phyloP scores from a whole-genome alignment of 169 alveolate genomes.

The Cryptosporidium muris region DNA sequence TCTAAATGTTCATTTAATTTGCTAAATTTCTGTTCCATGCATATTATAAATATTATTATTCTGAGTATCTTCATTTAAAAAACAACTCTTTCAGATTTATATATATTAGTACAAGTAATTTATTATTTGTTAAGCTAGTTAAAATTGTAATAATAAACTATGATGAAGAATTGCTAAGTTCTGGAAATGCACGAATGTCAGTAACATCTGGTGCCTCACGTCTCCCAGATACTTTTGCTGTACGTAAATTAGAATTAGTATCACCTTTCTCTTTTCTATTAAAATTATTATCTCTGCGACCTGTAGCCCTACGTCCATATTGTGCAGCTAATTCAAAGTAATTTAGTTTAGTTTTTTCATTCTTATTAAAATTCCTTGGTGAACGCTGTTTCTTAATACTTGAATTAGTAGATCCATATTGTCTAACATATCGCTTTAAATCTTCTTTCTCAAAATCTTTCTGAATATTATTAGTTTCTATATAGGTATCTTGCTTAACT shows the following conservation, averaged over 20 bases:
- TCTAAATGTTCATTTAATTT: too few species aligned
- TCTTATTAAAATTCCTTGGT: conserved; percentile 1
- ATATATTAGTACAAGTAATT: neutral
- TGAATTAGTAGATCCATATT: neutral
- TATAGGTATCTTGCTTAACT: neutral
- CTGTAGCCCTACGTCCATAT: conserved; percentile 18
- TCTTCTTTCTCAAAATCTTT: conserved; percentile 62
- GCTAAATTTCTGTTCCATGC: neutral
- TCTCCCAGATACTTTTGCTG: conserved; percentile 12
- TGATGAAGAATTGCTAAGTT: conserved; percentile 3
- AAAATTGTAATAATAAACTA: too few species aligned
- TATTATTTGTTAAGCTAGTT: neutral
- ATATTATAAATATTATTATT: neutral
- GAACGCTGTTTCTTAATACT: conserved; percentile 22
- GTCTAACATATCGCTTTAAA: conserved; percentile 29
- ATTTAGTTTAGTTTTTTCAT: conserved; percentile 27
- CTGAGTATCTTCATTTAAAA: neutral
- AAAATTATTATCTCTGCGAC: conserved; percentile 1
- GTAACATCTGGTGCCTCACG: conserved; percentile 71
- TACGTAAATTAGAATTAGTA: neutral
- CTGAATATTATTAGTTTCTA: conserved; percentile 36
- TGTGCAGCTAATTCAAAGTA: conserved; percentile 54
- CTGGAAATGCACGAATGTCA: conserved; percentile 63
- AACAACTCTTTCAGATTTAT: neutral
- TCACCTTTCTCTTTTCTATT: conserved; percentile 20